phyloP scores from a whole-genome alignment of 2,329 filamentous ascomycete species.

The Mycosphaerella sp. region DNA sequence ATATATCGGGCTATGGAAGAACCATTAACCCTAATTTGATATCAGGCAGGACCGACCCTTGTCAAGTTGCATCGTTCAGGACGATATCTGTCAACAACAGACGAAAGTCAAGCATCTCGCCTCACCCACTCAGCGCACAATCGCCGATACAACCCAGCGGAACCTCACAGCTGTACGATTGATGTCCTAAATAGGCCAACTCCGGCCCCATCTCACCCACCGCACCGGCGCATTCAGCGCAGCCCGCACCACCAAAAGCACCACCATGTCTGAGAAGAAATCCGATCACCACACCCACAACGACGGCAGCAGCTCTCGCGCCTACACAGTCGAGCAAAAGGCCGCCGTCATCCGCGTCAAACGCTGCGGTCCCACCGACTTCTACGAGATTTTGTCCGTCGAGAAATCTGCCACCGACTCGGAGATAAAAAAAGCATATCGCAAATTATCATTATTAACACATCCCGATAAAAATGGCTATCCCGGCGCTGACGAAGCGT shows the following conservation, averaged over 20 bases:
- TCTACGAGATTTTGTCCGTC: conserved; percentile 88
- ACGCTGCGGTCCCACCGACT: conserved; percentile 75
- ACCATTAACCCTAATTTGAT: no score
- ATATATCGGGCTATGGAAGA: no score
- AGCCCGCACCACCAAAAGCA: not conserved
- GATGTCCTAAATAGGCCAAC: not conserved
- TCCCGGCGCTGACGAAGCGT: conserved; percentile 90
- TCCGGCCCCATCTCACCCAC: conserved; percentile 1
- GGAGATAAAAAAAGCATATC: conserved; percentile 97
- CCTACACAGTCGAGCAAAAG: conserved; percentile 85
- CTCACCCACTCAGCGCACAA: not conserved
- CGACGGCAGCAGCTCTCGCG: conserved; percentile 67
- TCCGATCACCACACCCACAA: conserved; percentile 56
- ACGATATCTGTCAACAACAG: conserved; percentile 19
- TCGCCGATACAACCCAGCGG: not conserved
- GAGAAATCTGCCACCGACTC: conserved; percentile 64
- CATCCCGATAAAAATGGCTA: conserved; percentile 99
- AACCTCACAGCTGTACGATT: no score
- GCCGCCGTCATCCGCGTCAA: conserved; percentile 84
- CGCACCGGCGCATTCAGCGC: conserved; percentile 4
- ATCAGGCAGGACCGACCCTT: not conserved
- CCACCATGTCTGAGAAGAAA: conserved; percentile 20
- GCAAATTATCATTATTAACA: conserved; percentile 86
- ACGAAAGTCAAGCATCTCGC: not conserved
- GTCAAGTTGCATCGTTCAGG: not conserved